Evolutionary conservation across 2,329 filamentous ascomycete genomes (phyloP).

Genomic region (Ilyonectria destructans): DNA sequence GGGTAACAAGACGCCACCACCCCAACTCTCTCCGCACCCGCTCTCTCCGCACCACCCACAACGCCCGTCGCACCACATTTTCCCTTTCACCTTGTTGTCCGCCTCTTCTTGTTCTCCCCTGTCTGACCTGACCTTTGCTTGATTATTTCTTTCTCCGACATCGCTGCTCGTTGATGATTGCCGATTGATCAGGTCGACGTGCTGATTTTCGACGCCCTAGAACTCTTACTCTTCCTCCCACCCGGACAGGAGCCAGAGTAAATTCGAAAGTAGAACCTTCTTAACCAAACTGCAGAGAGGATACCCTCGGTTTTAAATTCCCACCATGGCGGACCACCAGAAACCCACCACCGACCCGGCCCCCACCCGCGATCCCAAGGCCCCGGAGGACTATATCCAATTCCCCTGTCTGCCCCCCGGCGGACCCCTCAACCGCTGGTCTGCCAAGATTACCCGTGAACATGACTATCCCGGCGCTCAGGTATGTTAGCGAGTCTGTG

Average conservation of each 20-base stretch:
- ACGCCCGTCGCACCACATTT: conserved; percentile 19
- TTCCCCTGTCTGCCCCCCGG: conserved; percentile 68
- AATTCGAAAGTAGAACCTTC: background rate
- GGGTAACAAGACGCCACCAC: conserved; percentile 24
- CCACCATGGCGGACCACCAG: conserved; percentile 49
- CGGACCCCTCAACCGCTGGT: conserved; percentile 85
- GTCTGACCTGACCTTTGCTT: background rate
- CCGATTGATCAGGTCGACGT: background rate
- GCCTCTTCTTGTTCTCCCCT: background rate
- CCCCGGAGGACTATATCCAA: conserved; percentile 68
- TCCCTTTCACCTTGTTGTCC: conserved; percentile 27
- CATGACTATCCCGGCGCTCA: conserved; percentile 95
- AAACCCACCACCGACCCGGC: conserved; percentile 32
- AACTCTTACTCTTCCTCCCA: background rate
- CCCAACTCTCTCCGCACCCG: conserved; percentile 27
- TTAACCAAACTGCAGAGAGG: background rate
- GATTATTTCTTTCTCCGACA: conserved; percentile 30
- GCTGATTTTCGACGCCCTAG: conserved; percentile 7
- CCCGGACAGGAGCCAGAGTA: background rate
- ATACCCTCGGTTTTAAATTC: background rate
- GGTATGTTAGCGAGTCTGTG: too few relatives aligned
- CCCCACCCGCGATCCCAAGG: conserved; percentile 60
- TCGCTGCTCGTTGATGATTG: conserved; percentile 21
- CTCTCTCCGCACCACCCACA: conserved; percentile 22
- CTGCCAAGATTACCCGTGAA: conserved; percentile 83